Base-by-base conservation (phyloP, 2,329 filamentous ascomycete genomes). In the Colletotrichum destructivum region DNA sequence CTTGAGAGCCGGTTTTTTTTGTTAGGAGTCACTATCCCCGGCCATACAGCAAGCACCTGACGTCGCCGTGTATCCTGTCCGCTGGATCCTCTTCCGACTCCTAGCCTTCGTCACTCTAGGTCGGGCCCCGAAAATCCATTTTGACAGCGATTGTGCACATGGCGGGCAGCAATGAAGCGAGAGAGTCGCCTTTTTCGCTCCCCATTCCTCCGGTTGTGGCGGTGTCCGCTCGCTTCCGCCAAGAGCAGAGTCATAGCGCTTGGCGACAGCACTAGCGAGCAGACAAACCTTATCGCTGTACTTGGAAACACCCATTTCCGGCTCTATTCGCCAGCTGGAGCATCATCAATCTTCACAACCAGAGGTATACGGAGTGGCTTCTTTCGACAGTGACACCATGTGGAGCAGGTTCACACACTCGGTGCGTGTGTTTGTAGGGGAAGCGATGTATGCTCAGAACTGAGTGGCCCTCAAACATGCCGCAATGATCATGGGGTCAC, bases 401-500 rank as follows among this genome's bases (percentile, higher is more conserved):
- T 4, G 46, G 11, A 47, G 46, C 46, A 16, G 26, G 23, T 55
- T 8, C 26, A 55, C 31, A 35, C 52, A n/a, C 52, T 35, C 35
- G 26, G 23, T 5, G 13, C 52, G 26, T 35, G 13, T 35, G 52
- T 26, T 31, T 16, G 26, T 35, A 47, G 46, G 12, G 3, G 52
- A 55, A 55, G 52, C 2, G 5, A 35, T 9, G 31, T 38, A 4
- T 38, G 6, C 52, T 35, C 26, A 38, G 13, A 9, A 16, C 6
- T 55, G 52, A 55, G 26, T 55, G 31, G 52, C 26, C 31, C 52
- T 55, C 38, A 46, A 60, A 60, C 56, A 60, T 60, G 40, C n/a
- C 40, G 56, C 40, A 60, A 35, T 31, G n/a, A 60, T 44, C 40
- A 60, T 60, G 3, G 46, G 21, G 40, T n/a, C 47, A 57, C 31